Evolutionary conservation across 805 yeast genomes (phyloP).

Genomic region (Suhomyces sp.): DNA sequence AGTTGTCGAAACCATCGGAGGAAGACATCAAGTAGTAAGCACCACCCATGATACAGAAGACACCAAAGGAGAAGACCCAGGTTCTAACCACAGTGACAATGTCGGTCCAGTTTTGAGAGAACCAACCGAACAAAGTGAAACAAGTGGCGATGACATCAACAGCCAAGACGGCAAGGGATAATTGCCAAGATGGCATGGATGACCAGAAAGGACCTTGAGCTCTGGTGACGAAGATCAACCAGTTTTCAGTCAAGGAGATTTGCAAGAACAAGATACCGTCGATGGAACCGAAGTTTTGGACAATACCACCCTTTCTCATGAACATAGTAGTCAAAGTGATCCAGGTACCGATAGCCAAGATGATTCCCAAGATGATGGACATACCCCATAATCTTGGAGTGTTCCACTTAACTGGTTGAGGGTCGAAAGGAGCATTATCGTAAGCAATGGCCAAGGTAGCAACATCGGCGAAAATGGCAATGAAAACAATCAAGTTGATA

Average conservation of each 20-base stretch:
- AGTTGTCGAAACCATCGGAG: constrained; percentile 75
- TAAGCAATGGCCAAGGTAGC: constrained; percentile 96
- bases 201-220: constrained; percentile 99
- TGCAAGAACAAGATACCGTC: constrained; percentile 90
- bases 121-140: constrained; percentile 95
- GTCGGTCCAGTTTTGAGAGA: constrained; percentile 97
- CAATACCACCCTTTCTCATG: constrained; percentile 85
- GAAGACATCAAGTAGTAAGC: constrained; percentile 90
- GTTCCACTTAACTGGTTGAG: constrained; percentile 94
- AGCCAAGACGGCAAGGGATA: constrained; percentile 85
- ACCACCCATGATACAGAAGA: constrained; percentile 95
- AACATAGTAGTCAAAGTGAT: constrained; percentile 93
- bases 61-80: constrained; percentile 95
- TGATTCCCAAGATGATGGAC: constrained; percentile 82
- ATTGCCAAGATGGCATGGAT: constrained; percentile 93
- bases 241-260: constrained; percentile 92
- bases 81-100: constrained; percentile 91
- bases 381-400: constrained; percentile 96
- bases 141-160: constrained; percentile 91
- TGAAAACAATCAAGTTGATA: constrained; percentile 90
- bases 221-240: constrained; percentile 96
- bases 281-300: constrained; percentile 92
- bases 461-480: constrained; percentile 96
- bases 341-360: constrained; percentile 92
- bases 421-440: constrained; percentile 95